Evolutionary conservation across 108 stramenopile species (phyloP), one percentile per base, ranked within the genome.

Genomic region (Cyclotella kingstonii): DNA sequence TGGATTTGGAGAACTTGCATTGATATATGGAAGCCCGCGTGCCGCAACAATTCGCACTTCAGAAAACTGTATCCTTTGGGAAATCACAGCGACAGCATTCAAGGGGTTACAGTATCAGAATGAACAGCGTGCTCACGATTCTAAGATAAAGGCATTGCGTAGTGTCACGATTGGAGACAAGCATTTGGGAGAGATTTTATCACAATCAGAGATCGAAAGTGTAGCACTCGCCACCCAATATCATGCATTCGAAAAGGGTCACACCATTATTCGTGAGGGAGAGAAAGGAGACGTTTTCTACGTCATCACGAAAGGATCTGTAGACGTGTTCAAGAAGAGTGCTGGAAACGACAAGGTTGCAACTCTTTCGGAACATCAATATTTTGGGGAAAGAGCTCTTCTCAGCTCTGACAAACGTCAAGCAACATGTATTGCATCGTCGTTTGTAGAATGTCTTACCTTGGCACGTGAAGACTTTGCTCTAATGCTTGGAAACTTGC

Each of bases 211-310:
- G 35, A 63, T 85, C 25, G 63, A 85, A 26, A 73, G 68, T 48
- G 76, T 95, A 74, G 76, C 78, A 0, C 69, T 86, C 15, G 70
- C 73, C 25, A 49, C 73, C 17, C 60, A 81, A 22, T 19, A 30
- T 18, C 77, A 84, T 1, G 27, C 34, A 5, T 91, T 85, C 66
- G 72, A 81, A 29, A 30, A 57, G 8, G 95, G 86, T 7, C 79
- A 89, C 17, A 69, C 59, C n/a, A 90, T 98, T 38, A 65, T 96
- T 35, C 65, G 73, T 12, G 84, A 94, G 54, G 97, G 95, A 7
- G 95, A 97, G 10, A 50, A 57, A 4, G 95, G 90, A n/a, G 86
- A 96, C 47, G 74, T 73, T 14, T 93, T 95, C 53, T 91, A 84
- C 66, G 68, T 95, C 54, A 81, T 95, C 36, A 77, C 80, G 45